Base-by-base conservation (phyloP, 768 basidiomycete species). In the Xerocomellus intermedius region DNA sequence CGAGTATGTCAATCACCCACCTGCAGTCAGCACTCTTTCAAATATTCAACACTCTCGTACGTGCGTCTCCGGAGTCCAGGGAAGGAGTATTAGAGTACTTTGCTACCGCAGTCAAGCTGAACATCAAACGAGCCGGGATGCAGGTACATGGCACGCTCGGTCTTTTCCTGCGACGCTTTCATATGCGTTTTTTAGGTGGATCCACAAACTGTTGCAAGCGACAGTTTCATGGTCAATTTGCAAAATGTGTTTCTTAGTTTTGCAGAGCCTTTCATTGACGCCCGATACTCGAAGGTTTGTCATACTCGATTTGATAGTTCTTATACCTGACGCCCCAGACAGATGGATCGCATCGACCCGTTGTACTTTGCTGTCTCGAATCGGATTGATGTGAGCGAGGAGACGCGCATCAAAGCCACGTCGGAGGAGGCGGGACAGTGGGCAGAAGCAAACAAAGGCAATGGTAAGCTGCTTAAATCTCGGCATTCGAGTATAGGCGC, bases 261-360 rank as follows among this genome's bases (percentile, higher is more conserved):
- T 64, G 87, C 93, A 28, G 92, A 95, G 61, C 96, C 96, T 0
- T 96, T 98, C 64, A 92, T 98, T 79, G 96, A 98, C 68, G 85
- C 90, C 1, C 83, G 80, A 50, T 98, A 87, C 62, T 83, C 87
- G 41, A 98, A 97, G 81, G 94, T 89, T 43, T 48, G 42, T 51
- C 44, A 46, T 28, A 44, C 33, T 54, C 5, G 13, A 57, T 50
- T 17, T 52, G 12, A 13, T 42, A 24, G 19, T 32, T 19, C 13
- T 54, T 30, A 28, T 48, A 16, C 13, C 47, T 61, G 43, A 70
- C 8, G 35, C 46, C 21, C 19, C 4, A 10, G 10, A 35, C 43
- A 97, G 91, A 87, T 99, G 64, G 89, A 97, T 68, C 87, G 89
- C 55, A 91, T 99, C 46, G 96, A 99, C 65, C 77, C 86, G 2